Percentiles rank a stretch among this genome's conserved stretches.
These are phyloP conservation scores for Coemansia sp. DNA, from an alignment of 192 early-diverging fungal species.

Conservation along the genomic window DNA sequence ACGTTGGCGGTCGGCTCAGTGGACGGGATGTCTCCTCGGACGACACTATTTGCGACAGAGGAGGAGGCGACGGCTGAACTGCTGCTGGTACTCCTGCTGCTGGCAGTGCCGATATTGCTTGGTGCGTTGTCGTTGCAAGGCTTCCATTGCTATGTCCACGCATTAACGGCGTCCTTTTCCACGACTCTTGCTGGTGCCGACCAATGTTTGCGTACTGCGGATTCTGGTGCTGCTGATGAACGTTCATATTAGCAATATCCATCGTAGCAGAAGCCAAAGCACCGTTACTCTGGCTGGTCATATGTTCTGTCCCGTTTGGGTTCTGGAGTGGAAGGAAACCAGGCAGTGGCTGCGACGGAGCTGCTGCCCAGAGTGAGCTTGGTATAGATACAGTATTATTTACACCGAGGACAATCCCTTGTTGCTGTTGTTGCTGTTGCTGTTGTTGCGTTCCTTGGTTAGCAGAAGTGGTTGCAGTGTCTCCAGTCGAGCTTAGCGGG, in stretches of 20 bases:
- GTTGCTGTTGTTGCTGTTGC: constrained; percentile 7
- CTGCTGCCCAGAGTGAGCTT: constrained; percentile 49
- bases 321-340: constrained; percentile 11
- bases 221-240: constrained; percentile 9
- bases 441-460: constrained; percentile 29
- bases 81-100: constrained; percentile 7
- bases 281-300: constrained; percentile 1
- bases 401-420: constrained; percentile 4
- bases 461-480: constrained; percentile 28
- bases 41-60: constrained; percentile 22
- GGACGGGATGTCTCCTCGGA: constrained; percentile 23
- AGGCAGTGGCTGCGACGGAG: constrained; percentile 13
- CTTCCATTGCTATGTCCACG: constrained; percentile 4
- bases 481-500: constrained; percentile 15
- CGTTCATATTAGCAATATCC: background rate
- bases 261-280: background rate
- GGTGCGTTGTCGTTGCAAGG: background rate
- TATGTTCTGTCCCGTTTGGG: background rate
- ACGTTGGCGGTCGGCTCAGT: constrained; percentile 42
- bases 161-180: constrained; percentile 23
- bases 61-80: constrained; percentile 20
- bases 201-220: background rate
- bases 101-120: constrained; percentile 9
- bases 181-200: constrained; percentile 25
- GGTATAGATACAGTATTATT: constrained; percentile 35